phyloP scores from a whole-genome alignment of 345 rosid genomes.

The Eucalyptus decipiens region DNA sequence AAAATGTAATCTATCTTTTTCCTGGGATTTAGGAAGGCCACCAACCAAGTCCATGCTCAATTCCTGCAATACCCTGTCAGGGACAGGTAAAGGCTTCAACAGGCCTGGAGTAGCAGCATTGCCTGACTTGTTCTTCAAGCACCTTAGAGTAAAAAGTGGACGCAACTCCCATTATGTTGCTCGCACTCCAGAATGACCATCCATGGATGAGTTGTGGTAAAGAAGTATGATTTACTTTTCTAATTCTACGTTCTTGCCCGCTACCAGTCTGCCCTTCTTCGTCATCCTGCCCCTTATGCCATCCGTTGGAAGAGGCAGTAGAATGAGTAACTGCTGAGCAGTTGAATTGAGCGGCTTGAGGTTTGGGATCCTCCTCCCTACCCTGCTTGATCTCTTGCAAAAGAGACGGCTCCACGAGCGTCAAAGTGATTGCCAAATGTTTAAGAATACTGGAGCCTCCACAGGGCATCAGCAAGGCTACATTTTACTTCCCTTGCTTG shows the following conservation, averaged over 20 bases:
- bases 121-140: neutral
- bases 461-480: neutral
- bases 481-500: neutral
- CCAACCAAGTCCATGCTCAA: neutral
- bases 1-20: neutral
- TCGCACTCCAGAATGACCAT: neutral
- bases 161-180: neutral
- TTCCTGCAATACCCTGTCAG: neutral
- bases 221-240: neutral
- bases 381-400: neutral
- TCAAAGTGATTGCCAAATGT: neutral
- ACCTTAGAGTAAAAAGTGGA: neutral
- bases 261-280: neutral
- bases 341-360: neutral
- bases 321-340: neutral
- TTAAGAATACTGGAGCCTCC: neutral
- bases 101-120: neutral
- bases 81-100: neutral
- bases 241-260: neutral
- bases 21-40: neutral
- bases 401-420: neutral
- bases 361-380: neutral
- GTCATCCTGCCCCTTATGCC: neutral
- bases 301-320: neutral
- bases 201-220: neutral